Conservation (phyloP, 257 asterid genomes). For the Thymus mandschuricus region DNA sequence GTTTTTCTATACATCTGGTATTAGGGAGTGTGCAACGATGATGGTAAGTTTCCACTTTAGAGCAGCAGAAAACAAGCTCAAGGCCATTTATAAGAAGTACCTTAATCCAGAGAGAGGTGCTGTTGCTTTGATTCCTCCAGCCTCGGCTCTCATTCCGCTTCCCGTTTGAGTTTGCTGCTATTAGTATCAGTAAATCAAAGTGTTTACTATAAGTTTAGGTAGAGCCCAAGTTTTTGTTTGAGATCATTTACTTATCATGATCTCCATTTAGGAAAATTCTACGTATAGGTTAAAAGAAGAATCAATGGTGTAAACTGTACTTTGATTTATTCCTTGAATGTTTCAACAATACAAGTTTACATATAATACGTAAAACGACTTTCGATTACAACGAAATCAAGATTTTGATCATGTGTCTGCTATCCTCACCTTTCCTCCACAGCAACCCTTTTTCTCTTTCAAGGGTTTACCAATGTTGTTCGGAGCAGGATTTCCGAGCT, state of each 20-base stretch:
- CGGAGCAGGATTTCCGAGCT: constrained; percentile 39
- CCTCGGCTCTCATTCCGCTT: constrained; percentile 40
- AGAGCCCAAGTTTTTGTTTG: neutral
- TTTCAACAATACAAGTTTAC: constrained; percentile 4
- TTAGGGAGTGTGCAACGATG: constrained; percentile 66
- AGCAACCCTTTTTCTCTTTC: constrained; percentile 47
- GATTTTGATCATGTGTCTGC: neutral
- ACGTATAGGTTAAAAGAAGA: neutral
- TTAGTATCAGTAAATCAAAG: neutral
- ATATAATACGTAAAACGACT: neutral
- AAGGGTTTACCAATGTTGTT: neutral
- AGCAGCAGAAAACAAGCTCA: constrained; percentile 61
- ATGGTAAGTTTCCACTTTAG: constrained; percentile 63
- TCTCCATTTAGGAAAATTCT: constrained; percentile 21
- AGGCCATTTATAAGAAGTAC: constrained; percentile 60
- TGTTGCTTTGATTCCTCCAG: constrained; percentile 77
- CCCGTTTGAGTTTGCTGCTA: constrained; percentile 8
- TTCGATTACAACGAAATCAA: neutral
- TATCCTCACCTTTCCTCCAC: constrained; percentile 48
- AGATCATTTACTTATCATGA: constrained; percentile 44
- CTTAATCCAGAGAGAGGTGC: constrained; percentile 55
- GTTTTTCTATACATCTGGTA: neutral
- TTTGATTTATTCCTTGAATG: neutral
- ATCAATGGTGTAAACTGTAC: neutral
- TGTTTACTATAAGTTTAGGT: neutral